A percentile compares a stretch with the other conserved stretches of the same genome.
Evolutionary conservation across 768 basidiomycete species (phyloP).

Genomic region (Amanita jacksonii): DNA sequence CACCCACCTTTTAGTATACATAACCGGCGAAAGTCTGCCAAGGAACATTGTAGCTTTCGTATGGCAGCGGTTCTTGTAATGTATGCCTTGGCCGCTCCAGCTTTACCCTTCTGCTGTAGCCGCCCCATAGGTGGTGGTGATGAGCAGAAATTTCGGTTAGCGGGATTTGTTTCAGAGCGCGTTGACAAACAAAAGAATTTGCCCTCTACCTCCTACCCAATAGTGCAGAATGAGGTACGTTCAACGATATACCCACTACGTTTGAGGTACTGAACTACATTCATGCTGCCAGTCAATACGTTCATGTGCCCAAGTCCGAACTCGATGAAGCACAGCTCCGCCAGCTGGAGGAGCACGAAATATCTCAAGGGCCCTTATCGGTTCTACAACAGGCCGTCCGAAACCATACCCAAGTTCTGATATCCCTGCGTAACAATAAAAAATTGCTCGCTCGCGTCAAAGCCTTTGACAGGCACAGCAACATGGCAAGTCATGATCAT

Average conservation of each 20-base stretch:
- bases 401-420: slow-evolving; percentile 95
- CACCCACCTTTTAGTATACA: slow-evolving; percentile 92
- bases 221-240: slow-evolving; percentile 27
- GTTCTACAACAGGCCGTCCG: slow-evolving; percentile 96
- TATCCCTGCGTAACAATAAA: slow-evolving; percentile 97
- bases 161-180: background rate
- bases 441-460: slow-evolving; percentile 93
- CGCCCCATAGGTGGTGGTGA: slow-evolving; percentile 58
- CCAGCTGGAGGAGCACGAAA: slow-evolving; percentile 95
- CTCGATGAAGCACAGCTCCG: slow-evolving; percentile 94
- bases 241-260: background rate
- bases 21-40: slow-evolving; percentile 91
- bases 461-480: slow-evolving; percentile 97
- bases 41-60: slow-evolving; percentile 92
- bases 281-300: slow-evolving; percentile 78
- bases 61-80: slow-evolving; percentile 85
- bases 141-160: background rate
- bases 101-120: slow-evolving; percentile 75
- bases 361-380: slow-evolving; percentile 94
- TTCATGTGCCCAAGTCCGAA: slow-evolving; percentile 93
- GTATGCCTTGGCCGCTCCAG: slow-evolving; percentile 87
- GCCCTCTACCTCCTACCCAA: slow-evolving; percentile 1
- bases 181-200: slow-evolving; percentile 19
- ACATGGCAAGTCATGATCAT: slow-evolving; percentile 63
- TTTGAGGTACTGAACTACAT: slow-evolving; percentile 1